A percentile compares a stretch with the other conserved stretches of the same genome.
Evolutionary conservation across 179 eudicot genomes (phyloP).

Genomic region (Drosera spatulata): DNA sequence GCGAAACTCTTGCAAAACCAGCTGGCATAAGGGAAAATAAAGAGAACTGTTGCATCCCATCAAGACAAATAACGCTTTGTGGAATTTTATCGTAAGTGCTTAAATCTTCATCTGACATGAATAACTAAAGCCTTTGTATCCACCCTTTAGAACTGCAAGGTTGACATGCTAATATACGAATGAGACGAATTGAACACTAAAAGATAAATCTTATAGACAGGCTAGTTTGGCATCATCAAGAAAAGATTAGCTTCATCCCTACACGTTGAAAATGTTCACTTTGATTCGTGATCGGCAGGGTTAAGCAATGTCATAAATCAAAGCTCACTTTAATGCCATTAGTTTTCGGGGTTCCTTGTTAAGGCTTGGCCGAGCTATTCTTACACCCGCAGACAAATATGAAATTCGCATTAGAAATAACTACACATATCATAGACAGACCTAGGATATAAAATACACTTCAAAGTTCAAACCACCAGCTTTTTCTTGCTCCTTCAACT

Average conservation of each 20-base stretch:
- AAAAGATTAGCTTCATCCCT: too few relatives aligned
- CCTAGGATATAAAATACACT: constrained; percentile 25
- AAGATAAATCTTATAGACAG: too few relatives aligned
- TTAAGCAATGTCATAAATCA: too few relatives aligned
- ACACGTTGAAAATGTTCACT: too few relatives aligned
- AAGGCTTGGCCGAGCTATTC: too few relatives aligned
- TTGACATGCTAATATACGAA: background rate
- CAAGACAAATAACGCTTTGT: constrained; percentile 23
- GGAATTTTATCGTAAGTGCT: constrained; percentile 16
- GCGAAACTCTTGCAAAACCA: constrained; percentile 18
- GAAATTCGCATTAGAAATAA: background rate
- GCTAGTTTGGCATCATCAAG: too few relatives aligned
- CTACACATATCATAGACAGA: constrained; percentile 6
- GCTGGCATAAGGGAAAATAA: constrained; percentile 11
- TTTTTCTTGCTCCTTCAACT: constrained; percentile 15
- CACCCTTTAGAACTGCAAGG: constrained; percentile 16
- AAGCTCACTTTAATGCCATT: too few relatives aligned
- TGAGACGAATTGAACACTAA: background rate
- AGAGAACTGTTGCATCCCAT: constrained; percentile 25
- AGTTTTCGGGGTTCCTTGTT: too few relatives aligned
- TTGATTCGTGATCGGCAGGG: too few relatives aligned
- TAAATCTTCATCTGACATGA: constrained; percentile 24
- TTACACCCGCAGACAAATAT: background rate
- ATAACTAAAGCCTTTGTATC: constrained; percentile 16
- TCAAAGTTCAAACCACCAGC: constrained; percentile 10